These are phyloP conservation scores for Cucurbita moschata DNA, from an alignment of 306 rosid genomes.

Conservation along the genomic window DNA sequence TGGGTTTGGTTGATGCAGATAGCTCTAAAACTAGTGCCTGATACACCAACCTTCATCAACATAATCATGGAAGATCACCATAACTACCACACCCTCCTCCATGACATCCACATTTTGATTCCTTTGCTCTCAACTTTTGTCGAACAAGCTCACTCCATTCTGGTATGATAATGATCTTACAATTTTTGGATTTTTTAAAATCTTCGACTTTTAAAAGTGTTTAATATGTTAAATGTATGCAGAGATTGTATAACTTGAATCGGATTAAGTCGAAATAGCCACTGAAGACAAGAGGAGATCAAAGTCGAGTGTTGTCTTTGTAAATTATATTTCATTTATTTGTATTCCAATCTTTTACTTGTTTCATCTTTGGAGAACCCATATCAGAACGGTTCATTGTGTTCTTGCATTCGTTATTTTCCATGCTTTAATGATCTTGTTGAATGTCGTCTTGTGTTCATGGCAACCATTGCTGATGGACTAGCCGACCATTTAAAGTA, in stretches of 20 bases:
- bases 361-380: too few relatives aligned
- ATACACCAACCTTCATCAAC: constrained; percentile 27
- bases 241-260: constrained; percentile 10
- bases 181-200: too few relatives aligned
- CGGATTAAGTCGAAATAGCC: constrained; percentile 29
- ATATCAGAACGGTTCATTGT: too few relatives aligned
- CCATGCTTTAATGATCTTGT: too few relatives aligned
- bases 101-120: constrained; percentile 33
- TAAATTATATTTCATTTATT: too few relatives aligned
- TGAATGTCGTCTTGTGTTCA: too few relatives aligned
- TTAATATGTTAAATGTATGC: background rate
- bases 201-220: too few relatives aligned
- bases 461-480: too few relatives aligned
- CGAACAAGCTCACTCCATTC: constrained; percentile 34
- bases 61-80: constrained; percentile 34
- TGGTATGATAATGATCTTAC: constrained; percentile 4
- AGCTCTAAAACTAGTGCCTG: constrained; percentile 56
- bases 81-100: constrained; percentile 22
- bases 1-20: constrained; percentile 23
- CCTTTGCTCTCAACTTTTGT: constrained; percentile 38
- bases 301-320: too few relatives aligned
- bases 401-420: too few relatives aligned
- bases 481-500: too few relatives aligned
- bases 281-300: background rate
- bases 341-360: too few relatives aligned